These are phyloP conservation scores for Mortierella sp. DNA, from an alignment of 371 early-diverging fungal species.

Conservation along the genomic window DNA sequence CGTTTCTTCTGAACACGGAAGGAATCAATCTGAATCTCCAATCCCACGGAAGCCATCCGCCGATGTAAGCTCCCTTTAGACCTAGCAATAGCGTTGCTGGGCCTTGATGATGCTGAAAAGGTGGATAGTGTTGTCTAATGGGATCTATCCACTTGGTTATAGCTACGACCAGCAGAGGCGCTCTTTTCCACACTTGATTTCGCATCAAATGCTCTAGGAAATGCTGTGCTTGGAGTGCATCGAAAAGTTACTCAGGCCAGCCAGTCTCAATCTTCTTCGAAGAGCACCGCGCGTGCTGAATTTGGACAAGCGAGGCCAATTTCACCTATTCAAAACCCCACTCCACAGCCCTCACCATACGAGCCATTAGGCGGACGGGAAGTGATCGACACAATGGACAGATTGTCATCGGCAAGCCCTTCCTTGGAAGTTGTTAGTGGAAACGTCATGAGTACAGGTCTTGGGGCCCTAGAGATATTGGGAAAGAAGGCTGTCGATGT, in stretches of 20 bases:
- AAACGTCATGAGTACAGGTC: slow-evolving; percentile 46
- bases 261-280: slow-evolving; percentile 3
- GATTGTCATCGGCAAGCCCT: slow-evolving; percentile 16
- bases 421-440: slow-evolving; percentile 40
- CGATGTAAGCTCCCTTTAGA: slow-evolving; percentile 27
- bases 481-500: slow-evolving; percentile 50
- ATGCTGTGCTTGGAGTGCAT: slow-evolving; percentile 49
- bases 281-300: background rate
- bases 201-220: slow-evolving; percentile 49
- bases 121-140: too few species aligned
- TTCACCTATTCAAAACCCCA: slow-evolving; percentile 11
- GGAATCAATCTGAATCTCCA: background rate
- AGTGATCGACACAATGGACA: slow-evolving; percentile 10
- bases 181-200: slow-evolving; percentile 50
- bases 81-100: too few species aligned
- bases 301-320: background rate
- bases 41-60: slow-evolving; percentile 22
- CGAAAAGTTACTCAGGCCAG: slow-evolving; percentile 43
- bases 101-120: too few species aligned
- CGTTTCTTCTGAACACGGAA: background rate
- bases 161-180: slow-evolving; percentile 44
- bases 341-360: background rate
- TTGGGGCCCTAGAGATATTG: slow-evolving; percentile 45
- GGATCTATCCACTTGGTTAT: background rate
- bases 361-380: background rate